Percentiles rank a stretch among this genome's conserved stretches.
Conservation (phyloP, 2,329 filamentous ascomycete genomes). For the Colletotrichum orchidophilum region DNA sequence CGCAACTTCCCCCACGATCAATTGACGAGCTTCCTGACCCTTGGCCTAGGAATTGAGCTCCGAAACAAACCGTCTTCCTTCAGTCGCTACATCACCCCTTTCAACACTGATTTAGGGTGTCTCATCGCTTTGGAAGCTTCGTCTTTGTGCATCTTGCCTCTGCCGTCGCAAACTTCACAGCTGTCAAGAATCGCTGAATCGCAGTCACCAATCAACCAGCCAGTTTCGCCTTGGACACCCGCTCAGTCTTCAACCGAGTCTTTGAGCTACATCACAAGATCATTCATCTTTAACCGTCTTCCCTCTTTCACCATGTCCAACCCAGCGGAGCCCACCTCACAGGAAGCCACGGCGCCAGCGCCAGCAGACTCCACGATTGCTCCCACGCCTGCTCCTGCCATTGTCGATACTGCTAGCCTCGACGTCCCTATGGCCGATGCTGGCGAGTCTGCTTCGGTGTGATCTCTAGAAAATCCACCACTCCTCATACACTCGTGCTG, state of each 20-base stretch:
- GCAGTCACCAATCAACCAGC: background rate
- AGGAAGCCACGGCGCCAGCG: conserved; percentile 31
- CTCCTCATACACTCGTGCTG: background rate
- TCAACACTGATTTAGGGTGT: background rate
- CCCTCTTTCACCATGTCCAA: conserved; percentile 24
- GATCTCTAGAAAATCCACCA: conserved; percentile 16
- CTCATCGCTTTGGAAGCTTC: background rate
- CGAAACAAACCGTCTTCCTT: background rate
- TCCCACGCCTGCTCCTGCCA: background rate
- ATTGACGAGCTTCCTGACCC: background rate
- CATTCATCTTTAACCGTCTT: background rate
- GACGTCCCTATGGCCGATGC: conserved; percentile 57
- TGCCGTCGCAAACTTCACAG: background rate
- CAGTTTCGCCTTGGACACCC: background rate
- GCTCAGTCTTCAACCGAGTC: background rate
- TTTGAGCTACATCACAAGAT: background rate
- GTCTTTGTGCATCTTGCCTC: background rate
- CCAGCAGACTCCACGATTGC: conserved; percentile 25
- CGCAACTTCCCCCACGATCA: background rate
- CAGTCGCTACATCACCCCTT: background rate
- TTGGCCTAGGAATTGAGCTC: background rate
- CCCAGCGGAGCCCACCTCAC: conserved; percentile 11
- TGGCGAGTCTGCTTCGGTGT: conserved; percentile 52
- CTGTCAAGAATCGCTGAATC: conserved; percentile 1
- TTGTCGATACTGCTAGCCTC: conserved; percentile 9